A percentile compares a stretch with the other conserved stretches of the same genome.
Evolutionary conservation across 345 rosid genomes (phyloP).

Genomic region (Psidium guajava): DNA sequence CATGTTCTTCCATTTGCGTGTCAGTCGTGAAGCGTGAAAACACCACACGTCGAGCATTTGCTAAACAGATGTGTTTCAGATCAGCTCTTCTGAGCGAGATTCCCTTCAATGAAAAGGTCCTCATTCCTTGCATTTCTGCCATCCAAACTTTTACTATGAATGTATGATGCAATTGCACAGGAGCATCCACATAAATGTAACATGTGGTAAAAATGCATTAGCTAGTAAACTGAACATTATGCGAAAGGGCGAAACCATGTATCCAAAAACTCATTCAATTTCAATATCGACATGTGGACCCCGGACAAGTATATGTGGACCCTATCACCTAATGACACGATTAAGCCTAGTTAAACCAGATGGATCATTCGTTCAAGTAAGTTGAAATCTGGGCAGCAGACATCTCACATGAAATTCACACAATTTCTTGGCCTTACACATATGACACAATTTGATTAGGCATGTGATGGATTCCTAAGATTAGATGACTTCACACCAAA

Average conservation of each 20-base stretch:
- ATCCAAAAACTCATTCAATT: neutral
- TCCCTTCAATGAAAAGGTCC: neutral
- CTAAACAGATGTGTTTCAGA: conserved; percentile 48
- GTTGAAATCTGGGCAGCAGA: neutral
- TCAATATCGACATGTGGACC: neutral
- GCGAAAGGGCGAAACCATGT: neutral
- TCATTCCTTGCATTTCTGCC: neutral
- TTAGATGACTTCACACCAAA: neutral
- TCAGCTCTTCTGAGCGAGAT: conserved; percentile 30
- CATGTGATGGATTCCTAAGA: neutral
- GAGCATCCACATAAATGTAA: neutral
- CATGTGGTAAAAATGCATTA: neutral
- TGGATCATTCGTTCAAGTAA: neutral
- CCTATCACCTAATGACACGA: neutral
- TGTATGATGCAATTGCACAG: neutral
- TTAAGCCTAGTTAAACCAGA: neutral
- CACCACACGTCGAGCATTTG: conserved; percentile 36
- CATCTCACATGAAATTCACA: neutral
- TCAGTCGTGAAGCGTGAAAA: conserved; percentile 40
- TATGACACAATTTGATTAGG: neutral
- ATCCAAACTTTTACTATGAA: neutral
- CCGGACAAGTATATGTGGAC: neutral
- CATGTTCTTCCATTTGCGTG: conserved; percentile 72
- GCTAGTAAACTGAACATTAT: neutral
- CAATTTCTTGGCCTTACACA: neutral